These are phyloP conservation scores for Geotrichum cucujoidarum DNA, from an alignment of 1,139 yeast genomes.

Conservation along the genomic window DNA sequence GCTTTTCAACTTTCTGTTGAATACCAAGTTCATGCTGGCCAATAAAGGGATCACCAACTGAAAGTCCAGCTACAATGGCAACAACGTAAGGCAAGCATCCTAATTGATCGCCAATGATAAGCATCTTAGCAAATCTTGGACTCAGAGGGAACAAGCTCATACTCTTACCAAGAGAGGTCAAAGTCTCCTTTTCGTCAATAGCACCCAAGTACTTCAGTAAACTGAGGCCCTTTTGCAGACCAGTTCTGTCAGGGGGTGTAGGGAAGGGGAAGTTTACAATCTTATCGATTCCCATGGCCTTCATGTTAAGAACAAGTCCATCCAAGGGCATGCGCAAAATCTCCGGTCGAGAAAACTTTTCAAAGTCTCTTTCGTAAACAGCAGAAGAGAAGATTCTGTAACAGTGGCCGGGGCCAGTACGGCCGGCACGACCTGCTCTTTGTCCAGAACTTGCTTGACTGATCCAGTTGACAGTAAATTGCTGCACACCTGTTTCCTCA, in stretches of 20 bases:
- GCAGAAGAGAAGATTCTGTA: constrained; percentile 94
- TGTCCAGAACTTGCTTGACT: constrained; percentile 95
- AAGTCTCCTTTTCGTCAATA: constrained; percentile 46
- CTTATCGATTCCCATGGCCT: constrained; percentile 92
- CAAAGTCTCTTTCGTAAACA: constrained; percentile 79
- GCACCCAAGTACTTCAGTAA: constrained; percentile 77
- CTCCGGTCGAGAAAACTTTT: constrained; percentile 81
- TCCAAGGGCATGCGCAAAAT: constrained; percentile 94
- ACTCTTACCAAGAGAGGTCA: constrained; percentile 74
- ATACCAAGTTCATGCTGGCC: constrained; percentile 68
- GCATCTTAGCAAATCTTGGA: constrained; percentile 88
- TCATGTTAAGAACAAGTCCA: constrained; percentile 90
- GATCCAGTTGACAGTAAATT: constrained; percentile 87
- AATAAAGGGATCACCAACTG: constrained; percentile 91
- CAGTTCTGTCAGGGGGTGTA: constrained; percentile 72
- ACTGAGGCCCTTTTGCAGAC: constrained; percentile 62
- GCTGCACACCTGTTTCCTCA: constrained; percentile 84
- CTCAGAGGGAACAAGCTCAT: constrained; percentile 92
- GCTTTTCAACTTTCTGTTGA: constrained; percentile 24
- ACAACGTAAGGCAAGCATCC: constrained; percentile 81
- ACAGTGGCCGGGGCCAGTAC: constrained; percentile 99
- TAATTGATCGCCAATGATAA: constrained; percentile 81
- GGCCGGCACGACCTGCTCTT: constrained; percentile 97
- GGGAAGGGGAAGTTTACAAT: constrained; percentile 94
- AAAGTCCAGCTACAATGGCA: constrained; percentile 84